These are phyloP conservation scores for Nectriaceae sp. DNA, from an alignment of 2,329 filamentous ascomycete species.

Conservation along the genomic window DNA sequence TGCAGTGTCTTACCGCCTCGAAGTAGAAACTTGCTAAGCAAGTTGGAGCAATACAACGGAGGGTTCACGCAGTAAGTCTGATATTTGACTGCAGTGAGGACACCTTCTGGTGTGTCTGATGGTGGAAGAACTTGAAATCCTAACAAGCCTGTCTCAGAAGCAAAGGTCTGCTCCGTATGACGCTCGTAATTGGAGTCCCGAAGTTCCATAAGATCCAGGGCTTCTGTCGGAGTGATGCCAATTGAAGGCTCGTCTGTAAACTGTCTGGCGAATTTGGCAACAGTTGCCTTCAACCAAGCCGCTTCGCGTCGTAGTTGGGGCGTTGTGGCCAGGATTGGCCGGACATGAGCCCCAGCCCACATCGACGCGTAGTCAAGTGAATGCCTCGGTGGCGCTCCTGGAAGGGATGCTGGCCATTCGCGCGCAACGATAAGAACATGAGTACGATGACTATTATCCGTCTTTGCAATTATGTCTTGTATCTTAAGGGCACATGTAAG, in stretches of 20 bases:
- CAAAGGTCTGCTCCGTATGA: conserved; percentile 29
- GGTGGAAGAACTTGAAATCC: conserved; percentile 30
- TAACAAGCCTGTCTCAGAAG: conserved; percentile 27
- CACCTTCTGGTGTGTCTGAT: conserved; percentile 42
- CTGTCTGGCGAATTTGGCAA: conserved; percentile 26
- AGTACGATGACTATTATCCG: not conserved
- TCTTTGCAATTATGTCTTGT: conserved; percentile 30
- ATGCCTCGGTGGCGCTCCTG: conserved; percentile 29
- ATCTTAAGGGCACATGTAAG: conserved; percentile 52
- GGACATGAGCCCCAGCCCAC: conserved; percentile 59
- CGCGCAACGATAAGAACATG: conserved; percentile 30
- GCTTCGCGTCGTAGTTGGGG: conserved; percentile 35
- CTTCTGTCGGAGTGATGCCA: conserved; percentile 51
- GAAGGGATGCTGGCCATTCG: conserved; percentile 38
- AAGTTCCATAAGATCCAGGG: conserved; percentile 54
- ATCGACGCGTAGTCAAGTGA: conserved; percentile 54
- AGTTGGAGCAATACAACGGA: conserved; percentile 50
- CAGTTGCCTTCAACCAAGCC: conserved; percentile 31
- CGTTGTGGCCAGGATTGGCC: conserved; percentile 46
- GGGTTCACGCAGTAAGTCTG: conserved; percentile 57
- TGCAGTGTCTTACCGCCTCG: conserved; percentile 31
- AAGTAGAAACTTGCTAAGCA: conserved; percentile 34
- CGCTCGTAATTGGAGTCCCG: conserved; percentile 41
- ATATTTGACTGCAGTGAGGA: conserved; percentile 52
- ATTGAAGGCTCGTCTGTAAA: conserved; percentile 30